Evolutionary conservation across 495 filamentous ascomycete genomes (phyloP).

Genomic region (Daldinia caldariorum): DNA sequence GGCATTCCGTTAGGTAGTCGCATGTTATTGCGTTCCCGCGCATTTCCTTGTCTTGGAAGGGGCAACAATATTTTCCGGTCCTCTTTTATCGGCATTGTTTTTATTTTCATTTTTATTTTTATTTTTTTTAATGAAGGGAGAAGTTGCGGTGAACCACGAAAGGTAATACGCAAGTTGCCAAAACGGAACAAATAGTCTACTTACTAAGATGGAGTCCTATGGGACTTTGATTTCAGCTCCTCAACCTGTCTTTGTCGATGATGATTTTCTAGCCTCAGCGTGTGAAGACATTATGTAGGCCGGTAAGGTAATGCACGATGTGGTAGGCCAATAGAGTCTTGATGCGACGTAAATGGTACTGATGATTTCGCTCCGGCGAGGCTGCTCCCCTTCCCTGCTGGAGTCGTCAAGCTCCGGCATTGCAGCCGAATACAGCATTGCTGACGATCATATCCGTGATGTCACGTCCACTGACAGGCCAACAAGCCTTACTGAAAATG

Average conservation of each 20-base stretch:
- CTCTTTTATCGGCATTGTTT: constrained; percentile 2
- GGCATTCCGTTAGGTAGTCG: constrained; percentile 32
- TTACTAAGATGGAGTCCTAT: constrained; percentile 10
- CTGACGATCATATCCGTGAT: constrained; percentile 33
- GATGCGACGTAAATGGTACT: constrained; percentile 28
- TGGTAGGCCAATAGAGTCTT: constrained; percentile 16
- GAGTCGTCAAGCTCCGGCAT: constrained; percentile 33
- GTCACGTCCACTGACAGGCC: constrained; percentile 32
- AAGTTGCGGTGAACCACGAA: constrained; percentile 35
- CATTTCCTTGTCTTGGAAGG: constrained; percentile 8
- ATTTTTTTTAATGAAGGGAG: constrained; percentile 8
- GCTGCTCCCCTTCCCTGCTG: constrained; percentile 17
- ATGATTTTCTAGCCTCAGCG: constrained; percentile 24
- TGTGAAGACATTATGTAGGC: constrained; percentile 5
- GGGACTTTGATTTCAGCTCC: constrained; percentile 32
- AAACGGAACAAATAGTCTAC: constrained; percentile 1
- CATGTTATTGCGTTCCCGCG: constrained; percentile 30
- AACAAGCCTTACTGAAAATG: constrained; percentile 33
- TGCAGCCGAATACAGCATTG: constrained; percentile 36
- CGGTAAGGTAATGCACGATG: constrained; percentile 11
- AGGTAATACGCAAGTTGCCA: neutral
- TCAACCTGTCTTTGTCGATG: constrained; percentile 9
- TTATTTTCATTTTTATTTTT: neutral
- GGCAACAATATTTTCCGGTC: constrained; percentile 9
- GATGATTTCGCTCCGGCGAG: constrained; percentile 28